Evolutionary conservation across 2,329 filamentous ascomycete species (phyloP).

Genomic region (Pestalotiopsis sp.): DNA sequence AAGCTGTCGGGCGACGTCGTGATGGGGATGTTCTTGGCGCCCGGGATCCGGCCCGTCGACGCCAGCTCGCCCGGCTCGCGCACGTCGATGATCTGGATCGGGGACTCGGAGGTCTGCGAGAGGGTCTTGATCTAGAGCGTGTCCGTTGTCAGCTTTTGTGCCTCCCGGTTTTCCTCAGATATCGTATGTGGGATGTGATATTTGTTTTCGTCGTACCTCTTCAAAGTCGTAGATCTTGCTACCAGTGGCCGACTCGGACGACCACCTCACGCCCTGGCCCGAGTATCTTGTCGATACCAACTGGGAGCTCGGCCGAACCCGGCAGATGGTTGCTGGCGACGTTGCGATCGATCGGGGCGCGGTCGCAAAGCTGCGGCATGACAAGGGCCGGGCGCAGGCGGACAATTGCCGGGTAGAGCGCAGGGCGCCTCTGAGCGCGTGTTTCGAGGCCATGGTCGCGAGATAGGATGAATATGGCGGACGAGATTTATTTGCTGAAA

Average conservation of each 20-base stretch:
- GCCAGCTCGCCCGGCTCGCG: slow-evolving; percentile 73
- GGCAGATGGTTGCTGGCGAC: not conserved
- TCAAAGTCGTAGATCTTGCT: slow-evolving; percentile 35
- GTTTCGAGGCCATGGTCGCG: slow-evolving; percentile 19
- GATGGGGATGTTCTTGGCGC: slow-evolving; percentile 82
- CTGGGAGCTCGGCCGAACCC: not conserved
- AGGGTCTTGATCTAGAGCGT: slow-evolving; percentile 24
- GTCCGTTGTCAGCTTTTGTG: not conserved
- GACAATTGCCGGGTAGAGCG: slow-evolving; percentile 11
- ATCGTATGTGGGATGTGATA: not conserved
- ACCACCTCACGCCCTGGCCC: slow-evolving; percentile 21
- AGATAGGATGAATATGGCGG: not conserved
- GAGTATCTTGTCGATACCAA: not conserved
- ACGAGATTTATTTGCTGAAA: not conserved
- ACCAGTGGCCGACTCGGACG: slow-evolving; percentile 25
- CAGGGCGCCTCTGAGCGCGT: slow-evolving; percentile 6
- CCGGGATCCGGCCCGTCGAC: slow-evolving; percentile 74
- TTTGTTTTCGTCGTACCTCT: slow-evolving; percentile 24
- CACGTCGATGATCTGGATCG: slow-evolving; percentile 52
- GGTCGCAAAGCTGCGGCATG: slow-evolving; percentile 1
- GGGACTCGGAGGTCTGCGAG: slow-evolving; percentile 10
- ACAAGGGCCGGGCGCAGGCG: not conserved
- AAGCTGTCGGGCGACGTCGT: slow-evolving; percentile 77
- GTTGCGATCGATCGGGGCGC: not conserved
- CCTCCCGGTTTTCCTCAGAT: not conserved